A percentile compares a stretch with the other conserved stretches of the same genome.
Conservation (phyloP, 2,329 filamentous ascomycete genomes). For the Neobulgaria alba region DNA sequence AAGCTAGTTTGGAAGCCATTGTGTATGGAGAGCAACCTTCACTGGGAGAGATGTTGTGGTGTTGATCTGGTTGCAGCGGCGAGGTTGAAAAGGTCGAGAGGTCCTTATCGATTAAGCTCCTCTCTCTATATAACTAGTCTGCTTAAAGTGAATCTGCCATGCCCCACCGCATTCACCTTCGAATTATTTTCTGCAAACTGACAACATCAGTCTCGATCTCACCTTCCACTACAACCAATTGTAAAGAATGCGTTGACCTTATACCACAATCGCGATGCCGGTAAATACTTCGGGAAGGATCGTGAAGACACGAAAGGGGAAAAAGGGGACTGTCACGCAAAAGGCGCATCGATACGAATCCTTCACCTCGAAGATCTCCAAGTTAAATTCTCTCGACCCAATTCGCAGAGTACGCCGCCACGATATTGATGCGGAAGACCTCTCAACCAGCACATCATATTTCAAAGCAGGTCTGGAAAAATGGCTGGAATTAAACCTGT, state of each 20-base stretch:
- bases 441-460: slow-evolving; percentile 72
- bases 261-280: slow-evolving; percentile 43
- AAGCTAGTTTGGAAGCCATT: slow-evolving; percentile 6
- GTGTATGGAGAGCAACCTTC: no score
- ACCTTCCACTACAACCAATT: neutral
- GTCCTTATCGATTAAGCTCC: slow-evolving; percentile 6
- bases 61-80: no score
- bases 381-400: slow-evolving; percentile 83
- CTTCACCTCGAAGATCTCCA: slow-evolving; percentile 82
- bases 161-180: slow-evolving; percentile 3
- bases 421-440: slow-evolving; percentile 71
- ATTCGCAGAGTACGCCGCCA: slow-evolving; percentile 81
- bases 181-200: neutral
- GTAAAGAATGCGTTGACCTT: neutral
- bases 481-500: slow-evolving; percentile 89
- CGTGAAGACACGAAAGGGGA: slow-evolving; percentile 60
- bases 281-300: slow-evolving; percentile 57
- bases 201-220: neutral
- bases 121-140: slow-evolving; percentile 10
- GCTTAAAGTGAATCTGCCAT: slow-evolving; percentile 7
- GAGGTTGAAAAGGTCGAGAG: neutral
- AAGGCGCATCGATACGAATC: slow-evolving; percentile 87
- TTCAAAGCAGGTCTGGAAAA: slow-evolving; percentile 74
- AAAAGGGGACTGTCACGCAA: slow-evolving; percentile 62
- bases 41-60: no score